phyloP scores from a whole-genome alignment of 805 yeast species.

The Wickerhamiella azyma region DNA sequence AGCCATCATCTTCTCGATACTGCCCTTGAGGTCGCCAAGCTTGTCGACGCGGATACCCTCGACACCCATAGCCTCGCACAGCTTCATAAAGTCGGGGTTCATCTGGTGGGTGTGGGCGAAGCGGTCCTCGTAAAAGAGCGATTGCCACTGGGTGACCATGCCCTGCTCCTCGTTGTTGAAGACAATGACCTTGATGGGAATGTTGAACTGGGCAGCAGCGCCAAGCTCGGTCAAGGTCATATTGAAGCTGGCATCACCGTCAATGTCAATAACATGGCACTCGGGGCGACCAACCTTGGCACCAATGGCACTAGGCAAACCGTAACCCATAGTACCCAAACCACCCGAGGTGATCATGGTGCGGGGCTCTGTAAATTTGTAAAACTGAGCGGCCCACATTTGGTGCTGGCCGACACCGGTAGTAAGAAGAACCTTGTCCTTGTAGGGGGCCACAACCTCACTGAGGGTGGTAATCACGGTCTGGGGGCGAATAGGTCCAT shows the following conservation, averaged over 20 bases:
- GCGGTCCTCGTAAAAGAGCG: slow-evolving; percentile 90
- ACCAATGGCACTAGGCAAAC: slow-evolving; percentile 95
- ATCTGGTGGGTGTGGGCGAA: slow-evolving; percentile 95
- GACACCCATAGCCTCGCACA: slow-evolving; percentile 90
- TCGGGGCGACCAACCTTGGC: slow-evolving; percentile 95
- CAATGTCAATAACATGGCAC: slow-evolving; percentile 88
- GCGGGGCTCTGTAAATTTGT: slow-evolving; percentile 86
- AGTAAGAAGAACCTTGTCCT: slow-evolving; percentile 71
- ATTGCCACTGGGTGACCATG: slow-evolving; percentile 99
- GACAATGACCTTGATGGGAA: slow-evolving; percentile 80
- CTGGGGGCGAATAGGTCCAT: slow-evolving; percentile 68
- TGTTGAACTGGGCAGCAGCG: slow-evolving; percentile 84
- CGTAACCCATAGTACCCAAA: slow-evolving; percentile 97
- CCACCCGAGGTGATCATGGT: slow-evolving; percentile 97
- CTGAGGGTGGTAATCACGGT: slow-evolving; percentile 72
- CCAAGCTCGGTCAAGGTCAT: slow-evolving; percentile 92
- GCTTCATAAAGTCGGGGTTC: slow-evolving; percentile 85
- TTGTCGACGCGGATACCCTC: slow-evolving; percentile 61
- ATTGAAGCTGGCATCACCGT: slow-evolving; percentile 98
- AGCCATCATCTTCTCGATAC: slow-evolving; percentile 55
- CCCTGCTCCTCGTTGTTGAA: slow-evolving; percentile 98
- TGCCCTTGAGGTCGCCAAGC: slow-evolving; percentile 50
- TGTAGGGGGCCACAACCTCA: slow-evolving; percentile 47
- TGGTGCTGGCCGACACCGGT: slow-evolving; percentile 99
- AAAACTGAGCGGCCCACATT: slow-evolving; percentile 99